phyloP scores from a whole-genome alignment of 768 basidiomycete species.

The Russula compacta region DNA sequence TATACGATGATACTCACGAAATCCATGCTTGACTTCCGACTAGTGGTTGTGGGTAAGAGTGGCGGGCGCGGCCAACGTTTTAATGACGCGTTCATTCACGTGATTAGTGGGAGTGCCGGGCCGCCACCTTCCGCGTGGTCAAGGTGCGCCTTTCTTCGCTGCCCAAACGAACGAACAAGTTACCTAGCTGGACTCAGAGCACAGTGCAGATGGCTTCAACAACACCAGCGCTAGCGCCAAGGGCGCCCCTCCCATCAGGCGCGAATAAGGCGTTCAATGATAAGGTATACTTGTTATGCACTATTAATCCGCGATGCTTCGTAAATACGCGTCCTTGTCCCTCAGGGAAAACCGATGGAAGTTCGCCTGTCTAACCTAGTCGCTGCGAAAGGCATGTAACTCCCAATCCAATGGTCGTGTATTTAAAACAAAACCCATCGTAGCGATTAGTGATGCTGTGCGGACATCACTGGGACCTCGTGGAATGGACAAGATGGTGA shows the following conservation, averaged over 20 bases:
- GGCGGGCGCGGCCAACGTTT: neutral
- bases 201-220: conserved; percentile 25
- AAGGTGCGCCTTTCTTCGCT: no score
- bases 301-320: conserved; percentile 1
- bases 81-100: conserved; percentile 15
- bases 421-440: conserved; percentile 1
- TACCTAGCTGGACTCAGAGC: no score
- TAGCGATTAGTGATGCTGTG: conserved; percentile 96
- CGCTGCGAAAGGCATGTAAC: conserved; percentile 79
- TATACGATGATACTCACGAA: neutral
- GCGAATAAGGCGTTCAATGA: conserved; percentile 61
- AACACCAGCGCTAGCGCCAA: conserved; percentile 17
- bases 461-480: conserved; percentile 92
- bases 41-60: neutral
- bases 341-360: conserved; percentile 95
- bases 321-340: conserved; percentile 24
- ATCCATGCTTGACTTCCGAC: neutral
- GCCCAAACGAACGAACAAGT: neutral
- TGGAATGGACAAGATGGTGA: conserved; percentile 99
- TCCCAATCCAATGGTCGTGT: conserved; percentile 4
- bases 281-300: conserved; percentile 41
- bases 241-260: conserved; percentile 16
- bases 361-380: conserved; percentile 95
- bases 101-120: neutral
- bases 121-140: neutral